phyloP scores from a whole-genome alignment of 2,329 filamentous ascomycete genomes.

The Aspergillus phoenicis region DNA sequence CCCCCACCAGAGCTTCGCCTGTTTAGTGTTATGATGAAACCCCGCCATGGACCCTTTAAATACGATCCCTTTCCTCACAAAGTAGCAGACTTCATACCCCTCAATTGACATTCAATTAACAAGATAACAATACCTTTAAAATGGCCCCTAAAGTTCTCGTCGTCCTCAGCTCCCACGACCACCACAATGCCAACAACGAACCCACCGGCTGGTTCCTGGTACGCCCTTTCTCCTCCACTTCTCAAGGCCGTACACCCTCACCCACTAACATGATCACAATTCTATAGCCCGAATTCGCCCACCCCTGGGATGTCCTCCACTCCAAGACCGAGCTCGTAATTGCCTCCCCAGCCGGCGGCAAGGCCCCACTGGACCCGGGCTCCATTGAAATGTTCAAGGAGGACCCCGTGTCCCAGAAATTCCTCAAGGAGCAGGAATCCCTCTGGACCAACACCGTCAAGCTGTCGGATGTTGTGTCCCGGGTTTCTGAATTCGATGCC shows the following conservation, averaged over 20 bases:
- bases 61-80: neutral
- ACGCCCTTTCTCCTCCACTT: no score
- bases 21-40: no score
- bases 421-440: conserved; percentile 58
- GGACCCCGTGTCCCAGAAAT: conserved; percentile 55
- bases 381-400: conserved; percentile 59
- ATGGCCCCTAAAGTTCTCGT: conserved; percentile 64
- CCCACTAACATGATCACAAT: neutral
- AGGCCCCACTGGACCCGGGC: conserved; percentile 62
- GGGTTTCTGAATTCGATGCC: conserved; percentile 64
- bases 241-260: neutral
- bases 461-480: conserved; percentile 59
- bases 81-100: neutral
- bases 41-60: no score
- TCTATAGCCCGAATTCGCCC: conserved; percentile 59
- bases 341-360: conserved; percentile 65
- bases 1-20: no score
- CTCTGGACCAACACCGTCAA: conserved; percentile 67
- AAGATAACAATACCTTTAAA: neutral
- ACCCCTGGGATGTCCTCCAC: conserved; percentile 63
- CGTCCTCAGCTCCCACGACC: conserved; percentile 66
- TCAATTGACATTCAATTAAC: neutral
- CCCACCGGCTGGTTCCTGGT: conserved; percentile 72
- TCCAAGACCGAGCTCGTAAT: conserved; percentile 58
- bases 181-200: conserved; percentile 45